A percentile compares a stretch with the other conserved stretches of the same genome.
phyloP scores from a whole-genome alignment of 768 basidiomycete species.

The Rhodotorula toruloides region DNA sequence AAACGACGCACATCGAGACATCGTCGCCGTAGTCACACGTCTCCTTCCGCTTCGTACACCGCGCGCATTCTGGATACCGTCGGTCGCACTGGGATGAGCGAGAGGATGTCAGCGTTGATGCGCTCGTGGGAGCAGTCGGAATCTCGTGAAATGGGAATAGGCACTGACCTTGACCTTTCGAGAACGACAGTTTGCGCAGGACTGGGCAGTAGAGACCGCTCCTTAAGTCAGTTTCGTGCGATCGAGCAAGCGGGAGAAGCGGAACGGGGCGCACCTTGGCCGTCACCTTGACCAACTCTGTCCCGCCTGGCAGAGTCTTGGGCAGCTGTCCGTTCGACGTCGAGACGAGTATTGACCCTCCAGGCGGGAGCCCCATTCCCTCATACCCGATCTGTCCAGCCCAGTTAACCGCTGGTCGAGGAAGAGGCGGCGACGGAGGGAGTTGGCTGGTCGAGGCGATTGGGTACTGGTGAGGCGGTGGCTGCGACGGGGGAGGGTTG shows the following conservation, averaged over 20 bases:
- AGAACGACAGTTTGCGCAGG: conserved; percentile 18
- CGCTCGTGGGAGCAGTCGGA: neutral
- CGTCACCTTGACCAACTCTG: conserved; percentile 26
- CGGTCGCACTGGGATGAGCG: conserved; percentile 22
- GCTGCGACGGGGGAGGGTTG: neutral
- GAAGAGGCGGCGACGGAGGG: neutral
- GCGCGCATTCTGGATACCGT: conserved; percentile 18
- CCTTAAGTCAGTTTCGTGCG: neutral
- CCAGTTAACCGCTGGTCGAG: neutral
- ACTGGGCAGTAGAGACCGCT: neutral
- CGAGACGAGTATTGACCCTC: conserved; percentile 3
- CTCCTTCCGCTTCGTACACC: conserved; percentile 30
- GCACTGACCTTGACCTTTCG: conserved; percentile 24
- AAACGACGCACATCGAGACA: conserved; percentile 15
- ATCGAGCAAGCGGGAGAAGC: neutral
- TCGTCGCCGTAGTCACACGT: conserved; percentile 31
- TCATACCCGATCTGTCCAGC: neutral
- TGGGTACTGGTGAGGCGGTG: neutral
- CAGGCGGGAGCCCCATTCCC: conserved; percentile 3
- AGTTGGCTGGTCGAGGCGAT: conserved; percentile 1
- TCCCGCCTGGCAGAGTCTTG: neutral
- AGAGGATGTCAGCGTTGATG: too few species aligned
- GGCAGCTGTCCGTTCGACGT: neutral
- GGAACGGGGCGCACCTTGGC: conserved; percentile 11
- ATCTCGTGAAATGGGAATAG: too few species aligned